Conservation (phyloP, 257 asterid genomes). For the Capsicum baccatum region DNA sequence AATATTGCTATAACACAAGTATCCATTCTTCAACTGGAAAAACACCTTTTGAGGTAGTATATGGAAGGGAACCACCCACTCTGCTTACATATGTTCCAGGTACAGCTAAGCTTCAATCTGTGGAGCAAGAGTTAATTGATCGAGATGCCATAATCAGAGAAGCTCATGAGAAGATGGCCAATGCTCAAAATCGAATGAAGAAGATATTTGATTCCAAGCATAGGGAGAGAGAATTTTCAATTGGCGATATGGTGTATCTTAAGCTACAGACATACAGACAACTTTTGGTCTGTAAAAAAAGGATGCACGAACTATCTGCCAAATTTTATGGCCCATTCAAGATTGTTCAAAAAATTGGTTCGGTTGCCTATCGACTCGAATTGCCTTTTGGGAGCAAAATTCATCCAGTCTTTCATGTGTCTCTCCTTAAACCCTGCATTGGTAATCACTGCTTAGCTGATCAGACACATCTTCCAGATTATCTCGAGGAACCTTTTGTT, state of each 20-base stretch:
- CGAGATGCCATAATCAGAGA: too few species aligned
- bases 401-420: background rate
- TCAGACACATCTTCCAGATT: too few species aligned
- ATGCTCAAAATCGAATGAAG: too few species aligned
- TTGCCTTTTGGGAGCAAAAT: background rate
- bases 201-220: background rate
- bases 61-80: background rate
- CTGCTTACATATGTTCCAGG: background rate
- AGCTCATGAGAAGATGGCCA: too few species aligned
- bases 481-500: too few species aligned
- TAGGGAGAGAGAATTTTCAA: background rate
- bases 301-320: background rate
- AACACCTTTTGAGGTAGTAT: background rate
- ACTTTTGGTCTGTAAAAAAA: background rate
- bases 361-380: background rate
- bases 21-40: background rate
- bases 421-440: background rate
- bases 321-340: background rate
- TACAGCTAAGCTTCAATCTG: background rate
- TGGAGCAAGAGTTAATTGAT: background rate
- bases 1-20: background rate
- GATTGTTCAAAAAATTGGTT: background rate
- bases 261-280: background rate
- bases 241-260: too few species aligned
- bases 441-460: too few species aligned